Evolutionary conservation across 1,284 basidiomycete genomes (phyloP).

Genomic region (Ceratobasidium sp.): DNA sequence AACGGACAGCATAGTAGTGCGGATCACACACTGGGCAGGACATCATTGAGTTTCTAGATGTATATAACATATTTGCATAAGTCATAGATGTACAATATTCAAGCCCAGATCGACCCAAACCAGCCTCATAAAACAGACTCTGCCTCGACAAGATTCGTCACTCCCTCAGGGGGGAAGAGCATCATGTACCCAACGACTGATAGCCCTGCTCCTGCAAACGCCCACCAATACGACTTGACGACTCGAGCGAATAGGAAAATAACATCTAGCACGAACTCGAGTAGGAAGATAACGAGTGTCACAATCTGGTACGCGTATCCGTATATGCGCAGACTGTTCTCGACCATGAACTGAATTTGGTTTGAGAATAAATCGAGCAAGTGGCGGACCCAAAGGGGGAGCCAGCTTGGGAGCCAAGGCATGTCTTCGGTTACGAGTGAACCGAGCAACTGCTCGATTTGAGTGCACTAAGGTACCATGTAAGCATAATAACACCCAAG

Average conservation of each 20-base stretch:
- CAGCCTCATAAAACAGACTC: conserved; percentile 4
- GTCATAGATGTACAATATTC: conserved; percentile 42
- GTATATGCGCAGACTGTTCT: conserved; percentile 39
- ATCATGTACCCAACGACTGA: conserved; percentile 21
- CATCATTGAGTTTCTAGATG: conserved; percentile 20
- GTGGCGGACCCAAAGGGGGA: conserved; percentile 42
- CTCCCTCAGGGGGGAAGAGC: conserved; percentile 24
- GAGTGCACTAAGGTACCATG: conserved; percentile 18
- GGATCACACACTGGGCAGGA: neutral
- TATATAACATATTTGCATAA: conserved; percentile 29
- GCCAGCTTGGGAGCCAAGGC: conserved; percentile 45
- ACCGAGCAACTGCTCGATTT: conserved; percentile 34
- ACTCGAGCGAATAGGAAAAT: conserved; percentile 17
- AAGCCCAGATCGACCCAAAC: conserved; percentile 6
- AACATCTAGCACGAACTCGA: neutral
- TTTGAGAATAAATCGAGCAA: conserved; percentile 39
- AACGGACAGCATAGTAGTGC: conserved; percentile 24
- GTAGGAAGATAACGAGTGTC: conserved; percentile 11
- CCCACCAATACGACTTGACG: conserved; percentile 26
- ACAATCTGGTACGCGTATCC: conserved; percentile 23
- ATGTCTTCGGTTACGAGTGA: conserved; percentile 43
- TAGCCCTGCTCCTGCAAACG: conserved; percentile 14
- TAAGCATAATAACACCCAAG: neutral
- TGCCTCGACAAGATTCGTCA: neutral
- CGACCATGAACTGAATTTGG: conserved; percentile 43